Evolutionary conservation across 805 yeast species (phyloP).

Genomic region (Lachancea meyersii): DNA sequence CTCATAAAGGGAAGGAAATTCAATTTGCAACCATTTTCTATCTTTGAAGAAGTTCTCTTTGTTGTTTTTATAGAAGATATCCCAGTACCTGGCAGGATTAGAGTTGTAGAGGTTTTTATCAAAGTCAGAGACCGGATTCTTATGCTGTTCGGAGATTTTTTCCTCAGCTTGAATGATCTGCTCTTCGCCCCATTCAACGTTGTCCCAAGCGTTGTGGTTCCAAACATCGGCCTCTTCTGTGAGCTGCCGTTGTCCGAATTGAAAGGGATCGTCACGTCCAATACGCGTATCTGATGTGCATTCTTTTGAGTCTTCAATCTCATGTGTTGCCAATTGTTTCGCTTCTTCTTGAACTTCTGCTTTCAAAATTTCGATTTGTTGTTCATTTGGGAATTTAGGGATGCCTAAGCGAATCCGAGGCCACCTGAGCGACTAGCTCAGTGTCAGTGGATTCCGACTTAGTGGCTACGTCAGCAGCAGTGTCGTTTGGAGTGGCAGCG

Average conservation of each 20-base stretch:
- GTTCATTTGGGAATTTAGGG: slow-evolving; percentile 14
- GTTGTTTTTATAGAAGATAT: slow-evolving; percentile 83
- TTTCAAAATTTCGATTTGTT: slow-evolving; percentile 1
- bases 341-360: slow-evolving; percentile 5
- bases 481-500: too few species aligned
- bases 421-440: slow-evolving; percentile 8
- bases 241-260: slow-evolving; percentile 81
- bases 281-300: slow-evolving; percentile 40
- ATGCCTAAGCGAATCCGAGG: slow-evolving; percentile 28
- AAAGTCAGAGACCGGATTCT: slow-evolving; percentile 79
- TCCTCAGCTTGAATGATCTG: slow-evolving; percentile 70
- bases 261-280: slow-evolving; percentile 85
- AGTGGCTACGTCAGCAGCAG: slow-evolving; percentile 10
- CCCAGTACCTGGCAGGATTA: slow-evolving; percentile 94
- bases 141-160: slow-evolving; percentile 67
- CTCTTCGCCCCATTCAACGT: slow-evolving; percentile 95
- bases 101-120: slow-evolving; percentile 73
- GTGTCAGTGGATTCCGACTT: slow-evolving; percentile 12
- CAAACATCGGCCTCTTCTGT: slow-evolving; percentile 75
- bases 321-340: slow-evolving; percentile 4
- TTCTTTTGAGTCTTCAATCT: neutral
- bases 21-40: slow-evolving; percentile 91
- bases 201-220: slow-evolving; percentile 90
- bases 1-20: slow-evolving; percentile 79
- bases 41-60: slow-evolving; percentile 93